A percentile compares a stretch with the other conserved stretches of the same genome.
phyloP scores from a whole-genome alignment of 331 rosid genomes.

The Rosa hybrid region DNA sequence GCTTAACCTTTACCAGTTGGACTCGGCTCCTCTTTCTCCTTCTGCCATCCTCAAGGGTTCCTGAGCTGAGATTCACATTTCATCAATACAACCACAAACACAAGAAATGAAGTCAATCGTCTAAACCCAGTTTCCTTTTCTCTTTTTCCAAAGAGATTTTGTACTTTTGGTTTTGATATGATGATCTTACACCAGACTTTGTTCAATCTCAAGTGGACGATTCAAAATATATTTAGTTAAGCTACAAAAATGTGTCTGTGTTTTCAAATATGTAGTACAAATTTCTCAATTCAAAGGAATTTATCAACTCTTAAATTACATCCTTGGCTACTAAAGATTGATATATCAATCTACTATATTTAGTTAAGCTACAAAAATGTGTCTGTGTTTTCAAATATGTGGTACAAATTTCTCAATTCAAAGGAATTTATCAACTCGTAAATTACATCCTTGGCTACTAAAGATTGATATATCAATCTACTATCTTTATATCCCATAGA shows the following conservation, averaged over 20 bases:
- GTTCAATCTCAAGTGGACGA: not conserved
- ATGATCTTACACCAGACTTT: not conserved
- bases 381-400: not conserved
- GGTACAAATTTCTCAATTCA: conserved; percentile 2
- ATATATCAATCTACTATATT: not conserved
- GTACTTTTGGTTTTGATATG: conserved; percentile 5
- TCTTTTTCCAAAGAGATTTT: not conserved
- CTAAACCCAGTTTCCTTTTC: not conserved
- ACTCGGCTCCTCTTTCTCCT: conserved; percentile 68
- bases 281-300: conserved; percentile 11
- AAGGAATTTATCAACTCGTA: conserved; percentile 2
- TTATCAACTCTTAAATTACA: conserved; percentile 19
- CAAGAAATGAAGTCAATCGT: not conserved
- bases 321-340: not conserved
- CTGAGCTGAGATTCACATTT: conserved; percentile 1
- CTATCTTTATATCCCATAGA: not conserved
- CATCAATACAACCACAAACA: not conserved
- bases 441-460: conserved; percentile 22
- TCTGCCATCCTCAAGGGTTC: conserved; percentile 62
- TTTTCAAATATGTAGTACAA: not conserved
- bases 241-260: not conserved
- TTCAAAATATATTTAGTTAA: not conserved
- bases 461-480: not conserved
- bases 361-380: not conserved
- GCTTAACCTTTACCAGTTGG: conserved; percentile 84